Conservation (phyloP, 768 basidiomycete genomes). For the Suillus luteus region DNA sequence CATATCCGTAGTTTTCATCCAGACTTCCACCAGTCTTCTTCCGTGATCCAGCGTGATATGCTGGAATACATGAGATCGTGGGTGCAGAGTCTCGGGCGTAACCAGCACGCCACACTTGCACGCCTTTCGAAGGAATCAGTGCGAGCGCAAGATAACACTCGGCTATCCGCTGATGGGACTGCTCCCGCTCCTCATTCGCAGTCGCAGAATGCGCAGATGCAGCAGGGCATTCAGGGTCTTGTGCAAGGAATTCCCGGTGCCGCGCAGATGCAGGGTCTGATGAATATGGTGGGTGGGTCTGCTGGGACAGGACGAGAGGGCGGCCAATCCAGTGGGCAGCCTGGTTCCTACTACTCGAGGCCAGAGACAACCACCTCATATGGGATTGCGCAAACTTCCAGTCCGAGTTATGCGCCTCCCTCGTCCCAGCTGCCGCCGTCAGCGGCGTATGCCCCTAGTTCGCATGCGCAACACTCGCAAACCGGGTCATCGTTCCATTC, state of each 20-base stretch:
- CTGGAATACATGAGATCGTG: constrained; percentile 64
- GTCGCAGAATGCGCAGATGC: constrained; percentile 53
- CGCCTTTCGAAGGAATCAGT: constrained; percentile 69
- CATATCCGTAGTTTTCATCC: constrained; percentile 69
- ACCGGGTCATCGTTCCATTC: constrained; percentile 6
- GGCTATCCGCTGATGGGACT: constrained; percentile 55
- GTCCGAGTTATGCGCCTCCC: constrained; percentile 16
- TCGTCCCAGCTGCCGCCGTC: constrained; percentile 14
- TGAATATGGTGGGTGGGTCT: constrained; percentile 31
- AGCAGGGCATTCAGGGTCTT: constrained; percentile 50
- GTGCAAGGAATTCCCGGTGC: constrained; percentile 49
- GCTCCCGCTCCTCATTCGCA: constrained; percentile 48
- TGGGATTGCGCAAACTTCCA: neutral
- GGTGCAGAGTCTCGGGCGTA: constrained; percentile 52
- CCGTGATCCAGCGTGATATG: constrained; percentile 77
- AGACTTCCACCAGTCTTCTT: constrained; percentile 67
- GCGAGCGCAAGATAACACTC: constrained; percentile 70
- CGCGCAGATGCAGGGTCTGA: constrained; percentile 42
- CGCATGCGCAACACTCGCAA: constrained; percentile 17
- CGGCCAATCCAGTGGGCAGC: constrained; percentile 26
- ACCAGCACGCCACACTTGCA: constrained; percentile 49
- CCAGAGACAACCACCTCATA: constrained; percentile 1
- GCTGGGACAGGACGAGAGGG: constrained; percentile 14
- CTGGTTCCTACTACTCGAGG: constrained; percentile 32
- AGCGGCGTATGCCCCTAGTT: constrained; percentile 7